Evolutionary conservation across 225 moss, liverwort and hornwort genomes (phyloP).

Genomic region (Pseudoscleropodium purum): DNA sequence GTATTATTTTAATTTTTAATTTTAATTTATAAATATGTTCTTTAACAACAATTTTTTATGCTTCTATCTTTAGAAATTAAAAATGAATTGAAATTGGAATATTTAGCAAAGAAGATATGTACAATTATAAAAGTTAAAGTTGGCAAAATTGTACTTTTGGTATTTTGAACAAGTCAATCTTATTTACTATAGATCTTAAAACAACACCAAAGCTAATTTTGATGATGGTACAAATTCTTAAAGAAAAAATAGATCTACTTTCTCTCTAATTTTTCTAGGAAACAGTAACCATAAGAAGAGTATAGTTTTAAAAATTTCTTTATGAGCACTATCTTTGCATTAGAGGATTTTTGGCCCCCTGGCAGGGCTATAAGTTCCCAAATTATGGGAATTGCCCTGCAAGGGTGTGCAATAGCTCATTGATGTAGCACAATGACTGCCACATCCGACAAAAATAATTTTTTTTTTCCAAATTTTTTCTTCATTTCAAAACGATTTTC

Average conservation of each 20-base stretch:
- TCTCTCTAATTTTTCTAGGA: not conserved
- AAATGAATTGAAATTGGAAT: not conserved
- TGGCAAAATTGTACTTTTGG: not conserved
- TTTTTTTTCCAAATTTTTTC: too few species aligned
- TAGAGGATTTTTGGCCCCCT: too few species aligned
- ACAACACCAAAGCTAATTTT: not conserved
- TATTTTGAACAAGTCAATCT: too few species aligned
- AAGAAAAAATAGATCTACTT: not conserved
- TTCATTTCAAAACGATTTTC: too few species aligned
- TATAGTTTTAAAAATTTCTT: not conserved
- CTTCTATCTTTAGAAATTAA: not conserved
- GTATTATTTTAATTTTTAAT: not conserved
- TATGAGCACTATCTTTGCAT: fast-evolving
- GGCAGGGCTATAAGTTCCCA: too few species aligned
- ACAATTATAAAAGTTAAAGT: not conserved
- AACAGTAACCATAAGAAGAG: not conserved
- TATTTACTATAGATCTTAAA: not conserved
- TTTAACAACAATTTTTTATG: too few species aligned
- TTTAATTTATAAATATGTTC: too few species aligned
- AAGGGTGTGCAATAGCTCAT: too few species aligned
- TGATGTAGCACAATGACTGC: too few species aligned
- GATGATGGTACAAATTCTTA: not conserved
- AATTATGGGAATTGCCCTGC: too few species aligned
- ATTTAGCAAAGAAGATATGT: not conserved
- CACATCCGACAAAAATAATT: too few species aligned